Base-by-base conservation (phyloP, 805 yeast species). In the Torulaspora delbrueckii region DNA sequence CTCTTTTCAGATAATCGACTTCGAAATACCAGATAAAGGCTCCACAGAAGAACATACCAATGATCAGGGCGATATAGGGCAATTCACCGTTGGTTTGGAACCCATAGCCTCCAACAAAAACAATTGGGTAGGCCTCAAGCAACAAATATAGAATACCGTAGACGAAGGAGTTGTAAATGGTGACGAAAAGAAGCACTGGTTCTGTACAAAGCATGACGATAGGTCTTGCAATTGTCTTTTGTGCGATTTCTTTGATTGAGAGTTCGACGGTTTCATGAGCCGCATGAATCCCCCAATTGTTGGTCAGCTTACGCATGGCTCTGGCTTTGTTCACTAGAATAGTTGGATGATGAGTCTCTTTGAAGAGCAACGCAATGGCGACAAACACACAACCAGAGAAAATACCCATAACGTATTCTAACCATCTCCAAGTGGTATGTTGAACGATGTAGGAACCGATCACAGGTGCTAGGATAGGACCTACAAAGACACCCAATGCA, bases 391-490 rank as follows among this genome's bases (percentile, higher is more conserved):
- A 54, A 9, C 76, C 70, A 4, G 75, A 63, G 62, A 83, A 63
- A 45, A 85, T 79, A 50, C 86, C 91, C 2, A 82, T 74, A 46
- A 86, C 68, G 63, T 86, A 87, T 52, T 73, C 75, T 9, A 86
- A 76, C 95, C 95, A 87, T 60, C 96, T 73, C 95, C 95, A 86
- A 13, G 88, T 86, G 35, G 88, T 69, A 45, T 74, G 70, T 45
- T 79, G 75, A n/a, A 72, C 75, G 36, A 83, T 79, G 63, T 82
- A 86, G 0, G 82, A 82, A 48, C 90, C 86, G 39, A 78, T 77
- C 47, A 89, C 79, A 13, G 96, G 96, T 0, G 91, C 91, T 30
- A 84, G 45, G 70, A 86, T 74, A 16, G 96, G 96, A 47, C 95
- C 93, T 30, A 75, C 71, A 54, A 86, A 84, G 28, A 87, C 86